Percentiles rank a stretch among this genome's conserved stretches.
Evolutionary conservation across 768 basidiomycete genomes (phyloP).

Genomic region (Trichaptum fuscoviolaceum): DNA sequence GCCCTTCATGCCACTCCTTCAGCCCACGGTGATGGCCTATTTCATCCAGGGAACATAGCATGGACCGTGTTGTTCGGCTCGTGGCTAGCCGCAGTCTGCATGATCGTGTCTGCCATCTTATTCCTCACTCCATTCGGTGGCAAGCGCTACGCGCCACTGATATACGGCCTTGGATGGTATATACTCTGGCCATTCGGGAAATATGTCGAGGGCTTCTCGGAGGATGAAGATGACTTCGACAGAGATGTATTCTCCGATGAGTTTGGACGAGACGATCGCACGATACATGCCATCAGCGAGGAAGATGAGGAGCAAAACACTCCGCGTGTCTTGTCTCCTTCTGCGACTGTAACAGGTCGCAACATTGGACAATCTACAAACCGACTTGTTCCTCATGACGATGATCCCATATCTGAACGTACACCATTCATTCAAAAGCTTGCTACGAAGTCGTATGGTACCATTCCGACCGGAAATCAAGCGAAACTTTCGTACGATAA

Average conservation of each 20-base stretch:
- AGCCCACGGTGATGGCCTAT: slow-evolving; percentile 87
- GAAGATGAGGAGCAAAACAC: slow-evolving; percentile 19
- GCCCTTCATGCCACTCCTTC: slow-evolving; percentile 91
- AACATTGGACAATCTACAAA: neutral
- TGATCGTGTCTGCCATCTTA: slow-evolving; percentile 61
- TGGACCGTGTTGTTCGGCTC: slow-evolving; percentile 90
- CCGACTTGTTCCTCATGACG: neutral
- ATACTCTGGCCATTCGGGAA: slow-evolving; percentile 98
- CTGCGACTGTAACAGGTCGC: neutral
- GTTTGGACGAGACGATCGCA: neutral
- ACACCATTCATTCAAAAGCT: slow-evolving; percentile 22
- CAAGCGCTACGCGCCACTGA: slow-evolving; percentile 72
- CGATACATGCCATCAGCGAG: neutral
- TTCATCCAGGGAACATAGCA: slow-evolving; percentile 90
- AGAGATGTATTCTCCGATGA: slow-evolving; percentile 25
- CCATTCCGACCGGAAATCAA: slow-evolving; percentile 31
- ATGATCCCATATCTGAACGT: slow-evolving; percentile 14
- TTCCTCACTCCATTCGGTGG: slow-evolving; percentile 78
- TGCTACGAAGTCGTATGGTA: slow-evolving; percentile 66
- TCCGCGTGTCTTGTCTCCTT: neutral
- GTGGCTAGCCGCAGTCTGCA: slow-evolving; percentile 80
- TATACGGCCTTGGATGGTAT: slow-evolving; percentile 95
- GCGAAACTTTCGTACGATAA: slow-evolving; percentile 17
- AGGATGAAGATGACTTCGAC: slow-evolving; percentile 33
- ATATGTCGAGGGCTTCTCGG: slow-evolving; percentile 78